Evolutionary conservation across 768 basidiomycete genomes (phyloP).

Genomic region (Tulasnella sp.): DNA sequence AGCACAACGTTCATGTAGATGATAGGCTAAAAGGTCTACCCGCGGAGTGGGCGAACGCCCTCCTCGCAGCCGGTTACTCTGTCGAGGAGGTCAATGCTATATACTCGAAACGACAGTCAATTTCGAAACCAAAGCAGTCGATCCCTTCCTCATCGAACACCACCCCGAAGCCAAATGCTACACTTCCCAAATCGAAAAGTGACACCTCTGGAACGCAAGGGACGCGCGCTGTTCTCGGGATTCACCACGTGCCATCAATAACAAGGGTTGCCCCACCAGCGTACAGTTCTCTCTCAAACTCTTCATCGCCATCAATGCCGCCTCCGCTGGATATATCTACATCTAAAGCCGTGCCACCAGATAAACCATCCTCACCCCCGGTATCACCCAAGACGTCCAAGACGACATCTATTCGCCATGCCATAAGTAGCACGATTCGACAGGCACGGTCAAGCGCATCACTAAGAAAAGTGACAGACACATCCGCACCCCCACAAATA

Average conservation of each 20-base stretch:
- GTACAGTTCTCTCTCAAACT: not conserved
- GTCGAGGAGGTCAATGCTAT: slow-evolving; percentile 12
- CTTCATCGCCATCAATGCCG: not conserved
- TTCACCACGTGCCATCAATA: too few species aligned
- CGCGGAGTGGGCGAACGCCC: slow-evolving; percentile 14
- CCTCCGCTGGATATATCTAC: not conserved
- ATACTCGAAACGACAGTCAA: slow-evolving; percentile 7
- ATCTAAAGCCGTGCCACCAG: not conserved
- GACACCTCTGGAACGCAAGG: too few species aligned
- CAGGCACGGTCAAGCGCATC: slow-evolving; percentile 1
- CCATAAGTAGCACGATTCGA: not conserved
- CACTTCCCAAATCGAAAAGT: not conserved
- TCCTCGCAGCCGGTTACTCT: slow-evolving; percentile 14
- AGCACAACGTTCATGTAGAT: slow-evolving; percentile 18
- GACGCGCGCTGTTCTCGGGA: too few species aligned
- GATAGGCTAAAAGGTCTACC: slow-evolving; percentile 10
- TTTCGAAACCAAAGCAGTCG: not conserved
- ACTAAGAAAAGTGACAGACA: slow-evolving; percentile 1
- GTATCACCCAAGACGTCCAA: not conserved
- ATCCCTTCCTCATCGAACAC: not conserved
- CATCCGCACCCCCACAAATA: not conserved
- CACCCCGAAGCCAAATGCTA: not conserved
- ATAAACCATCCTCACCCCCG: too few species aligned
- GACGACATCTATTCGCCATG: slow-evolving; percentile 2
- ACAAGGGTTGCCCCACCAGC: too few species aligned